A percentile compares a stretch with the other conserved stretches of the same genome.
These are phyloP conservation scores for Melaleuca alternifolia DNA, from an alignment of 345 rosid genomes.

Conservation along the genomic window DNA sequence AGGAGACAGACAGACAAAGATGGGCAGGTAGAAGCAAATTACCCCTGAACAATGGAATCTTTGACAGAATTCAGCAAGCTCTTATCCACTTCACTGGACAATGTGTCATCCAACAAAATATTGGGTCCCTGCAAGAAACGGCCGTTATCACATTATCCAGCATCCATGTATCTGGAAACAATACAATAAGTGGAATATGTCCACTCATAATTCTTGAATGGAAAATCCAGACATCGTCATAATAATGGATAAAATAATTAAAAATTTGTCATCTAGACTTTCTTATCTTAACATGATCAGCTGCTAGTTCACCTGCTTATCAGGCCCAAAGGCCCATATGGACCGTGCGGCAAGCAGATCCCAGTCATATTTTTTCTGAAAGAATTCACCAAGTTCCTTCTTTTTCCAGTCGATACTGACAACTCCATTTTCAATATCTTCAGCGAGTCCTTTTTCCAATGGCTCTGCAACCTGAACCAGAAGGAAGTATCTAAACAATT, in stretches of 20 bases:
- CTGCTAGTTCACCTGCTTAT: conserved; percentile 62
- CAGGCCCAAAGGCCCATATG: conserved; percentile 99
- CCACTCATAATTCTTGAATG: neutral
- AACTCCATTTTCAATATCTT: conserved; percentile 80
- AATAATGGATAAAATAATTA: neutral
- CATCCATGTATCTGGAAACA: neutral
- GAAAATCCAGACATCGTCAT: neutral
- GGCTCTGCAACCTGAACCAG: conserved; percentile 83
- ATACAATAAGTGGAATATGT: neutral
- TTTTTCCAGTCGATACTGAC: conserved; percentile 91
- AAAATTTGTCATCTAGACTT: neutral
- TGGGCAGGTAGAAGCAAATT: conserved; percentile 1
- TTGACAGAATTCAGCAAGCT: conserved; percentile 66
- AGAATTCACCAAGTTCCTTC: conserved; percentile 86
- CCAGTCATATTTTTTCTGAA: conserved; percentile 91
- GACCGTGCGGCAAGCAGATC: conserved; percentile 96
- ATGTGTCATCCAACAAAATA: conserved; percentile 85
- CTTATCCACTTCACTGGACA: conserved; percentile 93
- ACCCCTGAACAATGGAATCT: conserved; percentile 99
- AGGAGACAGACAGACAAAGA: conserved; percentile 1
- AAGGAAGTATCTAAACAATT: neutral
- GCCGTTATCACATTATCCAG: neutral
- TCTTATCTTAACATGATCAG: neutral
- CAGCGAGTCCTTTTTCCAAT: conserved; percentile 92
- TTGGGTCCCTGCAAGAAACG: conserved; percentile 65